These are phyloP conservation scores for Salix caprea DNA, from an alignment of 345 rosid genomes.

Conservation along the genomic window DNA sequence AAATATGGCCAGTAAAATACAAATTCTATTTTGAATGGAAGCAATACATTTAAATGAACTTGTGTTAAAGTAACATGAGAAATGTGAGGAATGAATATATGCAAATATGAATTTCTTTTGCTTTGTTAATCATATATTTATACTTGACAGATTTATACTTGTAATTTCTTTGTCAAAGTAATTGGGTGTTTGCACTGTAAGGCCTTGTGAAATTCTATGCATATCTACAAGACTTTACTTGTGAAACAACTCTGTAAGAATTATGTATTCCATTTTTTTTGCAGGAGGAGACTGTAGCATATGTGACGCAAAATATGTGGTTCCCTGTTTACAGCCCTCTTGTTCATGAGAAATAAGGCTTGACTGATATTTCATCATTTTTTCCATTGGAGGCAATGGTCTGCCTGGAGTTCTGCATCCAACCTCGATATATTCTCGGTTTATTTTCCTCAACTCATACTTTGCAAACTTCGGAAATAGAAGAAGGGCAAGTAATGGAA, in stretches of 20 bases:
- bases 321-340: conserved; percentile 88
- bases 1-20: background rate
- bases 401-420: background rate
- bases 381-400: background rate
- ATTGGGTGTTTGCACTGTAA: background rate
- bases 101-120: background rate
- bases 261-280: background rate
- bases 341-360: conserved; percentile 74
- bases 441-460: background rate
- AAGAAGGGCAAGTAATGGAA: background rate
- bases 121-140: background rate
- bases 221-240: background rate
- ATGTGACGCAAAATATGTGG: conserved; percentile 74
- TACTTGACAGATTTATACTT: background rate
- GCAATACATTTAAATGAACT: background rate
- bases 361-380: background rate
- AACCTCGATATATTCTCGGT: background rate
- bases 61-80: background rate
- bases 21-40: background rate
- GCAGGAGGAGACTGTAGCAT: conserved; percentile 83
- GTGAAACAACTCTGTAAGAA: background rate
- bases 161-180: background rate
- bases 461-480: conserved; percentile 6
- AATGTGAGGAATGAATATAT: background rate
- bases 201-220: background rate